phyloP scores from a whole-genome alignment of 306 rosid genomes.

The Echinosophora koreensis region DNA sequence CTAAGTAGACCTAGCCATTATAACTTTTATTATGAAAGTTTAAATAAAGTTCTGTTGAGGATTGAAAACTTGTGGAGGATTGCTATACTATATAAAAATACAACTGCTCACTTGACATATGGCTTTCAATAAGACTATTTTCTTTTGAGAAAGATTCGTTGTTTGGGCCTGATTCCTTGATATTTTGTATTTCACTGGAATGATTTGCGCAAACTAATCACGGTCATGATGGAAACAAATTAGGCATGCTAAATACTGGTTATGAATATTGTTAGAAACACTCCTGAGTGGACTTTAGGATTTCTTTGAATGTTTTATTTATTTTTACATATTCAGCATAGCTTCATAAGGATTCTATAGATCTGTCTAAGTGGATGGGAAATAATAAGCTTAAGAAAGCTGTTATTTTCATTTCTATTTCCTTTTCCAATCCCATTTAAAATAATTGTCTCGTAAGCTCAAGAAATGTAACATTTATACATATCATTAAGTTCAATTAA shows the following conservation, averaged over 20 bases:
- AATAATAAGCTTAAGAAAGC: not conserved
- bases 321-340: not conserved
- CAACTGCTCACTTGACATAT: not conserved
- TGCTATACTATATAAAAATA: constrained; percentile 1
- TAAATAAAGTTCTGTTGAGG: constrained; percentile 24
- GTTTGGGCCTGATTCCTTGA: not conserved
- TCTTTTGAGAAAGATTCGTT: constrained; percentile 7
- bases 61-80: constrained; percentile 1
- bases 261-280: constrained; percentile 31
- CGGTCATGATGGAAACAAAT: not conserved
- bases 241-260: constrained; percentile 28
- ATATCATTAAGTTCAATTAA: constrained; percentile 11
- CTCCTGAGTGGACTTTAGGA: not conserved
- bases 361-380: constrained; percentile 22
- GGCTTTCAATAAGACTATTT: constrained; percentile 1
- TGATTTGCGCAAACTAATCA: not conserved
- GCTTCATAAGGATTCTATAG: not conserved
- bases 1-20: not conserved
- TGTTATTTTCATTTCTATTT: constrained; percentile 4
- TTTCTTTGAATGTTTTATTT: not conserved
- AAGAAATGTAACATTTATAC: constrained; percentile 4
- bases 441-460: constrained; percentile 6
- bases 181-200: constrained; percentile 6
- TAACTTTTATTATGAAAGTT: constrained; percentile 18
- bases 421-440: constrained; percentile 5